phyloP scores from a whole-genome alignment of 352 stramenopile species.

The Phytophthora macrochlamydospora region DNA sequence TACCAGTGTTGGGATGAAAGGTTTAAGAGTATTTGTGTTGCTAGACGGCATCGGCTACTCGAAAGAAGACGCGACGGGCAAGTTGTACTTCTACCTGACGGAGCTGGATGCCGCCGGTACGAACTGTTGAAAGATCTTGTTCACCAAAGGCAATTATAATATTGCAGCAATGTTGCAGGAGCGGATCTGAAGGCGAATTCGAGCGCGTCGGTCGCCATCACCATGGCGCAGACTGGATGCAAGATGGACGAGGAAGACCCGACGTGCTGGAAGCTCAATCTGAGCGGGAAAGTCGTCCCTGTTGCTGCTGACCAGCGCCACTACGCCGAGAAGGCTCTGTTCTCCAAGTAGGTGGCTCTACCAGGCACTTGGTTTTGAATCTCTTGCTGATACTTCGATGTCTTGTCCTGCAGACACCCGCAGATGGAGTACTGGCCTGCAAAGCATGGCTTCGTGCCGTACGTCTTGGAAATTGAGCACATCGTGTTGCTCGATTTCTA shows the following conservation, averaged over 20 bases:
- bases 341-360: slow-evolving; percentile 61
- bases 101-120: slow-evolving; percentile 50
- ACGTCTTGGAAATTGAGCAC: slow-evolving; percentile 61
- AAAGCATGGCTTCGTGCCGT: slow-evolving; percentile 59
- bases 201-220: slow-evolving; percentile 62
- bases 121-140: background rate
- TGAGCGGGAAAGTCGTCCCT: slow-evolving; percentile 59
- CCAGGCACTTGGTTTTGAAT: background rate
- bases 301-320: slow-evolving; percentile 44
- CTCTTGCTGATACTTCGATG: background rate
- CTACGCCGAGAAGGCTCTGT: slow-evolving; percentile 63
- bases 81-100: slow-evolving; percentile 80
- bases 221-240: slow-evolving; percentile 65
- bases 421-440: slow-evolving; percentile 72
- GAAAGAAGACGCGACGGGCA: slow-evolving; percentile 54
- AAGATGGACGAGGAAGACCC: slow-evolving; percentile 76
- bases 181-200: slow-evolving; percentile 60
- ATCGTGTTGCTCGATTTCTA: slow-evolving; percentile 78
- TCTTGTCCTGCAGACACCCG: slow-evolving; percentile 42
- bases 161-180: slow-evolving; percentile 13
- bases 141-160: background rate
- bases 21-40: background rate
- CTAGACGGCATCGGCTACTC: slow-evolving; percentile 60
- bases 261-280: slow-evolving; percentile 72
- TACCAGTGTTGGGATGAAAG: background rate